phyloP scores from a whole-genome alignment of 2,329 filamentous ascomycete genomes.

The Diaporthe velutina region DNA sequence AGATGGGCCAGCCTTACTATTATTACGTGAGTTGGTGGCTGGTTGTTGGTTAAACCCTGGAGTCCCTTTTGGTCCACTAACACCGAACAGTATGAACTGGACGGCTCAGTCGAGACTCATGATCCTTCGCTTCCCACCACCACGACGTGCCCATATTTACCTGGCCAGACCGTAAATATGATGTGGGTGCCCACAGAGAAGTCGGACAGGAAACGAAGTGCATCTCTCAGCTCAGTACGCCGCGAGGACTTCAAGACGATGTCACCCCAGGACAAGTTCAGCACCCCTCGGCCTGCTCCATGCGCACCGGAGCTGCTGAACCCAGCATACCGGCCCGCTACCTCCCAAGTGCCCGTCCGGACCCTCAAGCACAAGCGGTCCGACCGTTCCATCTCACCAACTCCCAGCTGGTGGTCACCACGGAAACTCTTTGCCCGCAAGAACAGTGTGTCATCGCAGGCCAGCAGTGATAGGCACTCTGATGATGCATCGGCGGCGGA shows the following conservation, averaged over 20 bases:
- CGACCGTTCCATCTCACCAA: constrained; percentile 61
- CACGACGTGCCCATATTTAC: constrained; percentile 84
- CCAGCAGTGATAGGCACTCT: constrained; percentile 51
- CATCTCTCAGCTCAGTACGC: constrained; percentile 72
- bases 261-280: constrained; percentile 82
- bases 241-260: constrained; percentile 77
- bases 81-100: constrained; percentile 79
- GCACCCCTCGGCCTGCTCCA: constrained; percentile 73
- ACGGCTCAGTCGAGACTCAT: constrained; percentile 82
- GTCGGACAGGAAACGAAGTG: constrained; percentile 70
- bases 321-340: constrained; percentile 52
- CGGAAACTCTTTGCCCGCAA: constrained; percentile 65
- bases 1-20: constrained; percentile 94
- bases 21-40: constrained; percentile 79
- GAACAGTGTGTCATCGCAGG: constrained; percentile 47
- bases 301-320: constrained; percentile 55
- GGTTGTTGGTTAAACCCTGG: constrained; percentile 30
- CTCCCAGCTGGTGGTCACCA: constrained; percentile 57
- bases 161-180: constrained; percentile 89
- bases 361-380: constrained; percentile 52
- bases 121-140: constrained; percentile 81
- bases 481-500: constrained; percentile 44
- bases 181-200: constrained; percentile 83
- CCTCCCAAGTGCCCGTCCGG: constrained; percentile 47
- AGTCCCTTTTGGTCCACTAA: constrained; percentile 46